A percentile compares a stretch with the other conserved stretches of the same genome.
phyloP scores from a whole-genome alignment of 2,329 filamentous ascomycete genomes.

The Cladophialophora psammophila region DNA sequence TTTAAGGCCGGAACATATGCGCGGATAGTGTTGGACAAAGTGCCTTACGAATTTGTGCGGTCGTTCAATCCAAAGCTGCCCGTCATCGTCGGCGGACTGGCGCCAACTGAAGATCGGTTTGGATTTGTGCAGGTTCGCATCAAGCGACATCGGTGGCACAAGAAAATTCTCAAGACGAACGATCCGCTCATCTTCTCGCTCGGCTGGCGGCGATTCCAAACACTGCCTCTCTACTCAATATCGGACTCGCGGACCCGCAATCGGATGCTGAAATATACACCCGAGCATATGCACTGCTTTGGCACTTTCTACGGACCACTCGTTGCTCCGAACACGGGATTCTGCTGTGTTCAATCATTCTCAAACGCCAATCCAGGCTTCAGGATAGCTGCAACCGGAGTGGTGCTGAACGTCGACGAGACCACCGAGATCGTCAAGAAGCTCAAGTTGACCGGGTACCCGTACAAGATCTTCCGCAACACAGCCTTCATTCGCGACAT shows the following conservation, averaged over 20 bases:
- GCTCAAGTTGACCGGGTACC: conserved; percentile 90
- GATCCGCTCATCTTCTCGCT: conserved; percentile 97
- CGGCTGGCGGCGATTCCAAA: conserved; percentile 95
- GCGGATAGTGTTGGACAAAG: conserved; percentile 84
- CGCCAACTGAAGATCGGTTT: conserved; percentile 92
- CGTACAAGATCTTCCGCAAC: conserved; percentile 99
- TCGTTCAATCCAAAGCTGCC: conserved; percentile 84
- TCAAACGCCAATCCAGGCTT: conserved; percentile 86
- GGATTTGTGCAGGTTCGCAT: conserved; percentile 95
- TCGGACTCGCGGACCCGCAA: conserved; percentile 92
- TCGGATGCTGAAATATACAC: conserved; percentile 98
- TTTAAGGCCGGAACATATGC: conserved; percentile 92
- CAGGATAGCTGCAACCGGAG: conserved; percentile 91
- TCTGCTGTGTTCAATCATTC: conserved; percentile 91
- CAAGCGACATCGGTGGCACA: conserved; percentile 98
- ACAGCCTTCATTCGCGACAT: conserved; percentile 99
- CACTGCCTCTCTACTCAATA: conserved; percentile 90
- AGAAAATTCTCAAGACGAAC: conserved; percentile 98
- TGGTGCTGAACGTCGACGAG: conserved; percentile 92
- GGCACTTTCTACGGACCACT: conserved; percentile 94
- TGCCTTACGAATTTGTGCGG: conserved; percentile 87
- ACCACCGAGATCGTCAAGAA: conserved; percentile 99
- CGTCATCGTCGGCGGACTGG: conserved; percentile 88
- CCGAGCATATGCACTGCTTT: conserved; percentile 99
- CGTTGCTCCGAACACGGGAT: conserved; percentile 93